These are phyloP conservation scores for Xanthoconium purpureum DNA, from an alignment of 768 basidiomycete genomes.

Conservation along the genomic window DNA sequence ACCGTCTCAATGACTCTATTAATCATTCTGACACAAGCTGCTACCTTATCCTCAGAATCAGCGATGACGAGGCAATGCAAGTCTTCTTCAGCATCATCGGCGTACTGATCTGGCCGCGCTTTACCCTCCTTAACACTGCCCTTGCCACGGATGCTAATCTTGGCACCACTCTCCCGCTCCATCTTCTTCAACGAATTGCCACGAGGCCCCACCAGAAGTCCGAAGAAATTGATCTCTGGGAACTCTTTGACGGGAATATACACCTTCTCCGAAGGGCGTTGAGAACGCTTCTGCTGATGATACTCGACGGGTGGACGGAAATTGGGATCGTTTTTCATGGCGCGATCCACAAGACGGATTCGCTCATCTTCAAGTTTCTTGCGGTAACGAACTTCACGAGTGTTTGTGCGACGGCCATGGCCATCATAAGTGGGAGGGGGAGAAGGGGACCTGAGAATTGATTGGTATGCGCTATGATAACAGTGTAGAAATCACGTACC, in stretches of 20 bases:
- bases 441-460: constrained; percentile 71
- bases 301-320: constrained; percentile 98
- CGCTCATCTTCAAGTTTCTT: constrained; percentile 94
- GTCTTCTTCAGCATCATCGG: constrained; percentile 98
- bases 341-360: constrained; percentile 88
- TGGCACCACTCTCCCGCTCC: constrained; percentile 97
- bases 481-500: constrained; percentile 40
- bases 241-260: constrained; percentile 99
- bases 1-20: constrained; percentile 98
- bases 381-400: constrained; percentile 96
- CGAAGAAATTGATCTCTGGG: constrained; percentile 99
- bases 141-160: constrained; percentile 97
- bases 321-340: constrained; percentile 96
- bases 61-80: constrained; percentile 95
- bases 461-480: constrained; percentile 13
- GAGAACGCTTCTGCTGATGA: constrained; percentile 89
- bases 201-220: constrained; percentile 94
- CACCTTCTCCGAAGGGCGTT: constrained; percentile 94
- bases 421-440: constrained; percentile 97
- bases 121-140: constrained; percentile 99
- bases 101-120: constrained; percentile 88
- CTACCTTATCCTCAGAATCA: constrained; percentile 90
- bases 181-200: constrained; percentile 99
- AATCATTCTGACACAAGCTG: constrained; percentile 88
- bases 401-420: constrained; percentile 97